These are phyloP conservation scores for Cornus controversa DNA, from an alignment of 148 eudicot species.

Conservation along the genomic window DNA sequence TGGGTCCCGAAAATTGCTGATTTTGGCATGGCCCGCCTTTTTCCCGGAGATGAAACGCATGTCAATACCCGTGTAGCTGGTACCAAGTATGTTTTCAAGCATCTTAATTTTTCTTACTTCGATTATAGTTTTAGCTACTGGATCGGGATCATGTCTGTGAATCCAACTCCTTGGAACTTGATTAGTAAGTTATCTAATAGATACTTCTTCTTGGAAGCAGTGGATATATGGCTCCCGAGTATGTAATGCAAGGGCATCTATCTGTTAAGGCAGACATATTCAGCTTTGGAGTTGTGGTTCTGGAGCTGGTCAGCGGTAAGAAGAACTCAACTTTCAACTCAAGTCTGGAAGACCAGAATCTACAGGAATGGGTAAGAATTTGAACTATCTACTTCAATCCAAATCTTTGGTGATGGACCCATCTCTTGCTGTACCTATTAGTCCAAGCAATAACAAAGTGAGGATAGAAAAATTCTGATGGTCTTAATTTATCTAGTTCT, in stretches of 20 bases:
- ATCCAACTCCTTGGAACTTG: conserved; percentile 3
- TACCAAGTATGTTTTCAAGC: conserved; percentile 63
- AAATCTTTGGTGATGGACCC: too few species aligned
- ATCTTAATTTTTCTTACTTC: conserved; percentile 1
- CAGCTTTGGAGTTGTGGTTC: conserved; percentile 78
- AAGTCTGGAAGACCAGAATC: conserved; percentile 38
- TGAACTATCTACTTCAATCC: not conserved
- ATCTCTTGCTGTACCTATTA: too few species aligned
- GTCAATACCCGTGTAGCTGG: conserved; percentile 88
- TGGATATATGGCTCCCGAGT: conserved; percentile 97
- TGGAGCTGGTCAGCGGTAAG: conserved; percentile 76
- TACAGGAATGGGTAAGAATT: conserved; percentile 81
- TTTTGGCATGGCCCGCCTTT: conserved; percentile 94
- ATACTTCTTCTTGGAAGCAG: conserved; percentile 39
- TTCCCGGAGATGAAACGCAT: conserved; percentile 78
- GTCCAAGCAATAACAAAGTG: too few species aligned
- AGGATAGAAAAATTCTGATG: too few species aligned
- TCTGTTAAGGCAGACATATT: conserved; percentile 81
- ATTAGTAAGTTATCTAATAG: not conserved
- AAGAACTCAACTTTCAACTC: conserved; percentile 55
- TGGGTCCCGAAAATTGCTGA: conserved; percentile 95
- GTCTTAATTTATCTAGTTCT: not conserved
- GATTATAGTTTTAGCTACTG: not conserved
- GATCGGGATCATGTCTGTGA: not conserved
- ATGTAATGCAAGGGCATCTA: conserved; percentile 67